Evolutionary conservation across 176 grass and related monocot species (phyloP).

Genomic region (Eleusine indica): DNA sequence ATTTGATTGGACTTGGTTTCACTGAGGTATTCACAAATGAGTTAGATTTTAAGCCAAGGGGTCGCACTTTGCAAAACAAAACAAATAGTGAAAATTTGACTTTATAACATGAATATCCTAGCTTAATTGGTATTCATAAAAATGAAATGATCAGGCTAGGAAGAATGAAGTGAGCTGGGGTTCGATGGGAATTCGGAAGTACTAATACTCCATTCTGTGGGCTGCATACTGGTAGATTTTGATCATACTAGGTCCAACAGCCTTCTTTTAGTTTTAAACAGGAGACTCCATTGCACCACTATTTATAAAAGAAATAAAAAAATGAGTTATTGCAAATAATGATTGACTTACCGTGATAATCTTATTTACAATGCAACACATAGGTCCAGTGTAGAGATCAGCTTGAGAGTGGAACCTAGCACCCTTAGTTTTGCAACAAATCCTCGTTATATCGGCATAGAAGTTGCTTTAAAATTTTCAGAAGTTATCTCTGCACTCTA

Average conservation of each 20-base stretch:
- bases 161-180: neutral
- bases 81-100: neutral
- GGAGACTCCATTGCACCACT: neutral
- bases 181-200: neutral
- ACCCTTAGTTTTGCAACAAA: slow-evolving; percentile 18
- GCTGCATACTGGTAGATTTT: neutral
- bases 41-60: neutral
- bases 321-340: neutral
- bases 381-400: neutral
- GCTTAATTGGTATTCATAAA: neutral
- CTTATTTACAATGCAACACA: neutral
- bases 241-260: neutral
- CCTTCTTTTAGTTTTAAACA: neutral
- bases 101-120: neutral
- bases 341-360: neutral
- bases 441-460: neutral
- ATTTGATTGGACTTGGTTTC: neutral
- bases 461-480: neutral
- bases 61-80: neutral
- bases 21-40: neutral
- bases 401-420: neutral
- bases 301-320: slow-evolving; percentile 9
- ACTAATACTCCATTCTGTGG: neutral
- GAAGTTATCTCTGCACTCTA: neutral
- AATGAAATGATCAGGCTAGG: neutral